Base-by-base conservation (phyloP, 805 yeast species). In the Ogataea salicorniae region DNA sequence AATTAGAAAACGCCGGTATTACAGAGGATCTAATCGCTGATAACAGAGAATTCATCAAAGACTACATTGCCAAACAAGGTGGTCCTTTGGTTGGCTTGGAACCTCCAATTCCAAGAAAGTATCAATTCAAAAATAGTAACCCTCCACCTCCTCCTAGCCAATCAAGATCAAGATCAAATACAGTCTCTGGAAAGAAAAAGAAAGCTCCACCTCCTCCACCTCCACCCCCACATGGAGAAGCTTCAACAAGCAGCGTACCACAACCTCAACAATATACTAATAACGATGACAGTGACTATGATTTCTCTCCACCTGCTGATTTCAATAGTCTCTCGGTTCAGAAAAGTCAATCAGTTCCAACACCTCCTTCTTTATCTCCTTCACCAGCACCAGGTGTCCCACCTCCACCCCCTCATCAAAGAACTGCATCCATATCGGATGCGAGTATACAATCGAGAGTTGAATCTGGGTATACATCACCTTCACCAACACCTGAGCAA, bases 11-110 rank as follows among this genome's bases (percentile, higher is more conserved):
- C 17, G 84, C 85, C 46, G 96, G 96, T 0, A 88, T 88, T 48
- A 66, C 87, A 1, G 95, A 88, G 59, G 95, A 87, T 55, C 84
- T 86, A 91, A 87, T 88, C 62, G 94, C 91, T 0, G 92, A 86
- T 45, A 87, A 88, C 61, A 73, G 90, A 49, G 87, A 85, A 50
- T 87, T 87, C 62, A 86, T 88, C 60, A 88, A 86, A 63, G 83
- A 82, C 46, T 88, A 85, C 60, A 85, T 88, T 49, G 69, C 80
- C 4, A 72, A 83, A 57, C 83, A 81, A 62, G 88, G 94, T 46
- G 86, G 91, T 20, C 84, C 94, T 33, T 69, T 92, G 65, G 84
- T 84, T 29, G 95, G 95, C 1, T 67, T 84, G 23, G 95, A 87
- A 60, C 95, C 95, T 5, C 95, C 95, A 15, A 71, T 87, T 44